A percentile compares a stretch with the other conserved stretches of the same genome.
These are phyloP conservation scores for Taphrina populina DNA, from an alignment of 1,139 yeast genomes.

Conservation along the genomic window DNA sequence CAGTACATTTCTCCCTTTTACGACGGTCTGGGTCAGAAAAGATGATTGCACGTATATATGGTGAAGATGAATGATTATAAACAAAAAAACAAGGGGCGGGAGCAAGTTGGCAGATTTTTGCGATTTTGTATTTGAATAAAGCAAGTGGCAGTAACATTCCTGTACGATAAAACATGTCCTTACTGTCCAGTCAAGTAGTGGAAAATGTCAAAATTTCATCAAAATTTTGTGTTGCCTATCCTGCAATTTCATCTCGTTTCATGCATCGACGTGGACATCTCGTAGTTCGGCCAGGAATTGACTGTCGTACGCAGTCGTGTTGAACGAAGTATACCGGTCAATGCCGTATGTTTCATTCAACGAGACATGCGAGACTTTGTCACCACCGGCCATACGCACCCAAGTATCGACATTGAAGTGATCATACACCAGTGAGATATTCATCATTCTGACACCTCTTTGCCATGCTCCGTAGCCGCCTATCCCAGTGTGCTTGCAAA, in stretches of 20 bases:
- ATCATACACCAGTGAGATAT: not conserved
- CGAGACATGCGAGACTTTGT: not conserved
- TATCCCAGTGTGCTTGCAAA: slow-evolving; percentile 3
- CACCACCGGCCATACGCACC: slow-evolving; percentile 7
- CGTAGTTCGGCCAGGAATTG: not conserved
- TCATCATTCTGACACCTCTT: slow-evolving; percentile 3
- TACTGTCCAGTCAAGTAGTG: too few species aligned
- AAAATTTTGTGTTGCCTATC: too few species aligned
- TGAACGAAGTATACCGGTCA: slow-evolving; percentile 1
- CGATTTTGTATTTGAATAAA: too few species aligned
- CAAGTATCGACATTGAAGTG: slow-evolving; percentile 1
- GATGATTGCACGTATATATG: too few species aligned
- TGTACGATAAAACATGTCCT: too few species aligned
- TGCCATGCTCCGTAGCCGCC: slow-evolving; percentile 16
- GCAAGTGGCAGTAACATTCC: too few species aligned
- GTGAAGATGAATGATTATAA: too few species aligned
- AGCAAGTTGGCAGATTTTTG: too few species aligned
- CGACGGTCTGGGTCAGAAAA: too few species aligned
- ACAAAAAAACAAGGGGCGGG: too few species aligned
- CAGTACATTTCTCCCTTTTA: too few species aligned
- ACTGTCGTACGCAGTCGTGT: slow-evolving; percentile 3
- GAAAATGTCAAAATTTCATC: too few species aligned
- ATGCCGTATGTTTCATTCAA: slow-evolving; percentile 6
- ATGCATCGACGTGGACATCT: not conserved
- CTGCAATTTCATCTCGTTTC: not conserved